These are phyloP conservation scores for Ilex paraguariensis DNA, from an alignment of 305 asterid species.

Conservation along the genomic window DNA sequence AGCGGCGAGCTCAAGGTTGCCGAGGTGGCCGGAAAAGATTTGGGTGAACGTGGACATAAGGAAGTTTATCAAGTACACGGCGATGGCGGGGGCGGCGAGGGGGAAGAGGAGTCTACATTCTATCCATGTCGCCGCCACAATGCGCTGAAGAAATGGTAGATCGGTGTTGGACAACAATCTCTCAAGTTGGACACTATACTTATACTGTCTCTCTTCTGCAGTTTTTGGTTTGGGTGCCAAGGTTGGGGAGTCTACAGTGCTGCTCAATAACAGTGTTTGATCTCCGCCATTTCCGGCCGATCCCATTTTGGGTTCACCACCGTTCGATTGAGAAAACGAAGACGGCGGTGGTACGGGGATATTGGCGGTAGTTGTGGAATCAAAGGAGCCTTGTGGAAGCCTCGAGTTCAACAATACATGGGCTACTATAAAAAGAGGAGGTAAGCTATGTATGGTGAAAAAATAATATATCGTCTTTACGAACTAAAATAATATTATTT, in stretches of 20 bases:
- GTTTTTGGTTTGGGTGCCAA: too few species aligned
- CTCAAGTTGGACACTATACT: conserved; percentile 15
- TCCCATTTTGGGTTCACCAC: too few species aligned
- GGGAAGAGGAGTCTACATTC: conserved; percentile 17
- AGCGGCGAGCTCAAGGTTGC: conserved; percentile 33
- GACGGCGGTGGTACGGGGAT: too few species aligned
- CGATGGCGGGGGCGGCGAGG: conserved; percentile 25
- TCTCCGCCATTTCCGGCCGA: too few species aligned
- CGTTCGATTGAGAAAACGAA: too few species aligned
- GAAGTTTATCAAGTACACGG: conserved; percentile 21
- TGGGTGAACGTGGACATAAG: conserved; percentile 24
- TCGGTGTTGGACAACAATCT: conserved; percentile 7
- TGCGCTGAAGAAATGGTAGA: conserved; percentile 10
- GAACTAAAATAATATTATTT: too few species aligned
- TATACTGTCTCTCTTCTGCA: conserved; percentile 2
- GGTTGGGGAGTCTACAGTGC: not conserved
- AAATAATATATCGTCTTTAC: too few species aligned
- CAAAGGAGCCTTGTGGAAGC: too few species aligned
- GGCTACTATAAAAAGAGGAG: too few species aligned
- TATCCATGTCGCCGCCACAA: conserved; percentile 17
- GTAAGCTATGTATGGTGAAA: too few species aligned
- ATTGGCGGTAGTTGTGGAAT: too few species aligned
- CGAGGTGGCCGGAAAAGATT: conserved; percentile 27
- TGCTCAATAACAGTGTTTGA: conserved; percentile 1
- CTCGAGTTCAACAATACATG: too few species aligned